A percentile compares a stretch with the other conserved stretches of the same genome.
These are phyloP conservation scores for Ambrosiella beaveri DNA, from an alignment of 2,329 filamentous ascomycete species.

Conservation along the genomic window DNA sequence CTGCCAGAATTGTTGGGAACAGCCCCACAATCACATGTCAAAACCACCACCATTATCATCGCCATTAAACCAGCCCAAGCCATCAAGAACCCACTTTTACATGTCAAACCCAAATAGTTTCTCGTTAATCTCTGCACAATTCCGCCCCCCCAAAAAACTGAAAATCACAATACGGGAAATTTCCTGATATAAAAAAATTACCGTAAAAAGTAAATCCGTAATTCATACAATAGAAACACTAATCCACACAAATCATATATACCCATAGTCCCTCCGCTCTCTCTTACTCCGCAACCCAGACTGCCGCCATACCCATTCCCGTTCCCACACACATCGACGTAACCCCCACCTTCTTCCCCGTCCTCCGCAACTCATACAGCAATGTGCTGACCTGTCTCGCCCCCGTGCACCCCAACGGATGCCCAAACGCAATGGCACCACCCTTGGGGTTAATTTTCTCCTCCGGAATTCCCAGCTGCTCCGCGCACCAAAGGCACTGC, in stretches of 20 bases:
- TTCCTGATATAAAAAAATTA: too few relatives aligned
- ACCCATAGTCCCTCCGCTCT: neutral
- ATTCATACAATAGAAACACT: neutral
- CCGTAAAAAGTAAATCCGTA: neutral
- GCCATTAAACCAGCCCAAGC: neutral
- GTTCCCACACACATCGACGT: slow-evolving; percentile 96
- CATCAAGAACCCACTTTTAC: neutral
- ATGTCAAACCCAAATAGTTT: neutral
- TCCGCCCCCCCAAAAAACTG: too few relatives aligned
- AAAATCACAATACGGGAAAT: too few relatives aligned
- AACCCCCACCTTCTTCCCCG: slow-evolving; percentile 68
- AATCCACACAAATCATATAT: neutral
- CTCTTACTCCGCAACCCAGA: slow-evolving; percentile 79
- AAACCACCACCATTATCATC: neutral
- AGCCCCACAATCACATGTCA: slow-evolving; percentile 12
- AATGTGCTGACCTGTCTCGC: slow-evolving; percentile 85
- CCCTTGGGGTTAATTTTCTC: slow-evolving; percentile 97
- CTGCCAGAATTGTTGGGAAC: slow-evolving; percentile 5
- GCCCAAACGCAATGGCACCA: slow-evolving; percentile 87
- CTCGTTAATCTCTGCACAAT: neutral
- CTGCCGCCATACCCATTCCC: slow-evolving; percentile 93
- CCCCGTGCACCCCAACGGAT: slow-evolving; percentile 87
- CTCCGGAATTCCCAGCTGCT: slow-evolving; percentile 64
- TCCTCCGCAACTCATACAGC: slow-evolving; percentile 75
- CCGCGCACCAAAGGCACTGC: slow-evolving; percentile 85